These are phyloP conservation scores for Penicillium sp. DNA, from an alignment of 2,329 filamentous ascomycete species.

Conservation along the genomic window DNA sequence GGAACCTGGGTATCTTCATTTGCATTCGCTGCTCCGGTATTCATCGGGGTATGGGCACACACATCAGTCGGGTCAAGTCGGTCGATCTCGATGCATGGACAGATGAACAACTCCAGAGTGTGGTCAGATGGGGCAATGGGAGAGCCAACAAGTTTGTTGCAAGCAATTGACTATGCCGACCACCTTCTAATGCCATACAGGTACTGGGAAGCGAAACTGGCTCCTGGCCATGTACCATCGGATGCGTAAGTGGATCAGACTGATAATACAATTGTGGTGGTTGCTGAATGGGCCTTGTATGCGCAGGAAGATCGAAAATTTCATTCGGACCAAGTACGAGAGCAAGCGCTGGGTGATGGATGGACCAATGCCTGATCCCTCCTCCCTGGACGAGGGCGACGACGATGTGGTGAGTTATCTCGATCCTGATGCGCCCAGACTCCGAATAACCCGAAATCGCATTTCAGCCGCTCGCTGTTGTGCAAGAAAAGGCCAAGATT, in stretches of 20 bases:
- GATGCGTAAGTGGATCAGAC: constrained; percentile 64
- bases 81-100: constrained; percentile 98
- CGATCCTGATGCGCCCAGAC: constrained; percentile 4
- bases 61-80: constrained; percentile 96
- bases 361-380: constrained; percentile 87
- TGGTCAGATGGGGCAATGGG: constrained; percentile 92
- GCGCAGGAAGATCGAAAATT: constrained; percentile 97
- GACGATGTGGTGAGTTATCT: constrained; percentile 69
- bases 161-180: constrained; percentile 4
- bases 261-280: too few species aligned
- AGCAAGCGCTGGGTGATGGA: constrained; percentile 99
- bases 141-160: constrained; percentile 79
- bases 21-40: constrained; percentile 99
- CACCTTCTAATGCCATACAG: constrained; percentile 33
- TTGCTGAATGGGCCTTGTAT: too few species aligned
- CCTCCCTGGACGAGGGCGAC: constrained; percentile 80
- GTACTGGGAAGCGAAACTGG: constrained; percentile 94
- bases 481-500: constrained; percentile 68
- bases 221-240: constrained; percentile 83
- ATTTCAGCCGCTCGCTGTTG: constrained; percentile 60
- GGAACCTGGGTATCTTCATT: constrained; percentile 95
- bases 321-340: constrained; percentile 98
- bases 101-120: constrained; percentile 92
- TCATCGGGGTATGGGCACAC: constrained; percentile 96
- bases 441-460: constrained; percentile 19